Evolutionary conservation across 169 alveolate genomes (phyloP).

Genomic region (Besnoitia besnoiti): DNA sequence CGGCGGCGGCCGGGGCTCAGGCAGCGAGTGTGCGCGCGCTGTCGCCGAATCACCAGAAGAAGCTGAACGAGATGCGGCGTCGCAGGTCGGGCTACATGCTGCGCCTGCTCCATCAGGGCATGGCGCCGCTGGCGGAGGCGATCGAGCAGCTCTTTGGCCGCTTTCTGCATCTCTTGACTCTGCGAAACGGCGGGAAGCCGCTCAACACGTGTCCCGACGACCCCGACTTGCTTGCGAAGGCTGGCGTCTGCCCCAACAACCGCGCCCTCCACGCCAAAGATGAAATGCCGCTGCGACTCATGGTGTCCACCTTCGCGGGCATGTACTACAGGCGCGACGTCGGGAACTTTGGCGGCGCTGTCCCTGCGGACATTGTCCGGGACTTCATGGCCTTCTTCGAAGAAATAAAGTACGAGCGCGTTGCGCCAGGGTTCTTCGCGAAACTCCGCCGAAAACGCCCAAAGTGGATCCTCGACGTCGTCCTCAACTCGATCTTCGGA

Average conservation of each 20-base stretch:
- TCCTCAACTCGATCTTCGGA: background rate
- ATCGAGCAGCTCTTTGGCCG: background rate
- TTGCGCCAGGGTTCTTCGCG: background rate
- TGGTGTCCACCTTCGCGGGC: slow-evolving; percentile 3
- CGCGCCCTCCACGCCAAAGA: background rate
- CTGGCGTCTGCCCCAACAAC: background rate
- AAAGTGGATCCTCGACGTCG: background rate
- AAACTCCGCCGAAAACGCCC: background rate
- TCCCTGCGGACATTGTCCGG: background rate
- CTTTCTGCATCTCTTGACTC: background rate
- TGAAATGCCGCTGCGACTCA: slow-evolving; percentile 1
- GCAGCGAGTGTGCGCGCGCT: background rate
- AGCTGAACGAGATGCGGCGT: background rate
- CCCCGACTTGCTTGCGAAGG: background rate
- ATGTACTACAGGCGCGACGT: background rate
- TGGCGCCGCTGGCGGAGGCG: background rate
- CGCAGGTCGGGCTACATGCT: background rate
- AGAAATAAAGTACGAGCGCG: background rate
- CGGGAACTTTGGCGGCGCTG: background rate
- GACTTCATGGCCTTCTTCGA: background rate
- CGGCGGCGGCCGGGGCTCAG: background rate
- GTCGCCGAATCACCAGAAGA: background rate
- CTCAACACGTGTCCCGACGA: background rate
- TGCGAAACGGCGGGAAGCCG: background rate
- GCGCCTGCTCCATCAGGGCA: background rate